phyloP scores from a whole-genome alignment of 2,329 filamentous ascomycete genomes.

The Xylaria sp. region DNA sequence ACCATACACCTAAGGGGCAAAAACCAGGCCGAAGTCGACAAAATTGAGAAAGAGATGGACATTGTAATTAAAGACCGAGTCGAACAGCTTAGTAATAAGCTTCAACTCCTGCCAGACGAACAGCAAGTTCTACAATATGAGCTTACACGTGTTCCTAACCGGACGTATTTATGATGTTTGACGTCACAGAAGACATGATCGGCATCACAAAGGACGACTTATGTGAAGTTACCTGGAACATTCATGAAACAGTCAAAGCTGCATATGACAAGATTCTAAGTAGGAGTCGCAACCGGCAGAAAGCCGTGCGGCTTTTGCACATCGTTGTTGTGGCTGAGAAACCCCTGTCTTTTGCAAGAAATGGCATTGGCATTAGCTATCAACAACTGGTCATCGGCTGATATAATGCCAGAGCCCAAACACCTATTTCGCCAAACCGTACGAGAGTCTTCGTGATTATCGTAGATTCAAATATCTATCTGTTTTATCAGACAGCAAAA shows the following conservation, averaged over 20 bases:
- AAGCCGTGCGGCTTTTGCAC: too few relatives aligned
- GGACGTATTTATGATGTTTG: constrained; percentile 22
- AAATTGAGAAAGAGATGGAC: constrained; percentile 22
- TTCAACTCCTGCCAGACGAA: neutral
- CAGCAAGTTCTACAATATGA: neutral
- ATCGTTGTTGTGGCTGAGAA: too few relatives aligned
- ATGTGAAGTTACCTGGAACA: neutral
- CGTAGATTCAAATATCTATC: too few relatives aligned
- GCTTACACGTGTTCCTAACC: constrained; percentile 6
- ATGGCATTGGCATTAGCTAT: too few relatives aligned
- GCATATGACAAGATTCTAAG: neutral
- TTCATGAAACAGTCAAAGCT: neutral
- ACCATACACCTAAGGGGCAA: constrained; percentile 15
- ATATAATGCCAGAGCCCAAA: too few relatives aligned
- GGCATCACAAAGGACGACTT: neutral
- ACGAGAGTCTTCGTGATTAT: too few relatives aligned
- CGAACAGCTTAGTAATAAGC: neutral
- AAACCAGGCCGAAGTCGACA: neutral
- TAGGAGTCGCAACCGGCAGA: too few relatives aligned
- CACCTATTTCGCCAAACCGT: too few relatives aligned
- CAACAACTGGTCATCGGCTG: too few relatives aligned
- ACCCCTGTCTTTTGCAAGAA: too few relatives aligned
- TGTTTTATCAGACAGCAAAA: too few relatives aligned
- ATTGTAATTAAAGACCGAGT: constrained; percentile 5
- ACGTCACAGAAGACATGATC: neutral